phyloP scores from a whole-genome alignment of 441 rosid species.

The Pelargonium fulgidum region DNA sequence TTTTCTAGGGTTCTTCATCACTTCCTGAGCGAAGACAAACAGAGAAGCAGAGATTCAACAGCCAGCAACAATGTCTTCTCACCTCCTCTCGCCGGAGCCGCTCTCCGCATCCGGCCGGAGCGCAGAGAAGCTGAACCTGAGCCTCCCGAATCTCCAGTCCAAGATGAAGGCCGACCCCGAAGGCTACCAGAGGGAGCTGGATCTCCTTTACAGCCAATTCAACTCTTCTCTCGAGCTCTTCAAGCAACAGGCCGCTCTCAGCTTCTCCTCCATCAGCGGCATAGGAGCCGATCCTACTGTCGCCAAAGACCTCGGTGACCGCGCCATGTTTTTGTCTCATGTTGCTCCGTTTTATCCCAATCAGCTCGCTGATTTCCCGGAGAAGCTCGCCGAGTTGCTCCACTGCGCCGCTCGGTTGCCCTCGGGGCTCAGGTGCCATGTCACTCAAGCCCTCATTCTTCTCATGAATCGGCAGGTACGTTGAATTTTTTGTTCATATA shows the following conservation, averaged over 20 bases:
- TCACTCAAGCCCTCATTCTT: slow-evolving; percentile 64
- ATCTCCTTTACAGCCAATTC: slow-evolving; percentile 64
- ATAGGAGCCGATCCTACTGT: slow-evolving; percentile 52
- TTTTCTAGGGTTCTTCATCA: neutral
- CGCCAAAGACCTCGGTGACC: slow-evolving; percentile 72
- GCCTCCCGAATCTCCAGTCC: slow-evolving; percentile 46
- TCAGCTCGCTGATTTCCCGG: slow-evolving; percentile 53
- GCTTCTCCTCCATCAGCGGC: slow-evolving; percentile 56
- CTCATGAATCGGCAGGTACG: slow-evolving; percentile 61
- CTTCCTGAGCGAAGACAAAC: neutral
- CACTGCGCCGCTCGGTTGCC: slow-evolving; percentile 52
- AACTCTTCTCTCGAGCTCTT: slow-evolving; percentile 69
- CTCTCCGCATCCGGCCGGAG: slow-evolving; percentile 68
- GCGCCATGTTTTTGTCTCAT: slow-evolving; percentile 67
- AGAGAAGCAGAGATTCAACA: neutral
- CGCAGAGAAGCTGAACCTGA: slow-evolving; percentile 64
- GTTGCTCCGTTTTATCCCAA: slow-evolving; percentile 70
- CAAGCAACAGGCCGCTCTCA: slow-evolving; percentile 69
- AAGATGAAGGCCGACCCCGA: slow-evolving; percentile 87
- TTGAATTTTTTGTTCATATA: neutral
- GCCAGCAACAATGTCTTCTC: slow-evolving; percentile 24
- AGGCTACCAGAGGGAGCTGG: slow-evolving; percentile 69
- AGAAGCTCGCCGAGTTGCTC: slow-evolving; percentile 58
- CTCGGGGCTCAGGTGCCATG: slow-evolving; percentile 64
- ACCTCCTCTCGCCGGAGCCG: slow-evolving; percentile 39